These are phyloP conservation scores for Daldinia sp. DNA, from an alignment of 2,329 filamentous ascomycete genomes.

Conservation along the genomic window DNA sequence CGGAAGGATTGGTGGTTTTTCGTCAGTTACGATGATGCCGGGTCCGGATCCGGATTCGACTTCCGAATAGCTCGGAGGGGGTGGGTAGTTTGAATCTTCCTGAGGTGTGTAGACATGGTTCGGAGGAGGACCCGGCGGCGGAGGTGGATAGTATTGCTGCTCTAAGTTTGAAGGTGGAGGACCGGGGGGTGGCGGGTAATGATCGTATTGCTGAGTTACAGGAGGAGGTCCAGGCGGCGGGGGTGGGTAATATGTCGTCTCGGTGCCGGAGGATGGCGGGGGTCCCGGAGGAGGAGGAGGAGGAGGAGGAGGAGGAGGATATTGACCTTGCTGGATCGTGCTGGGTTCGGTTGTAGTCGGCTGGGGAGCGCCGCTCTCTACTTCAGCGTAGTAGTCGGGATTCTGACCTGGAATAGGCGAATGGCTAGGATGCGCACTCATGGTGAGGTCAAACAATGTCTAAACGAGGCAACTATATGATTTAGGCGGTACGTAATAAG, in stretches of 20 bases:
- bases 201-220: constrained; percentile 14
- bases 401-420: constrained; percentile 26
- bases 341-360: constrained; percentile 7
- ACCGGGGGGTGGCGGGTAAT: constrained; percentile 29
- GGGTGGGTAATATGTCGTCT: constrained; percentile 27
- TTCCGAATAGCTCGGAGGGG: constrained; percentile 34
- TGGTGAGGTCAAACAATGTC: not conserved
- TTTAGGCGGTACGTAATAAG: too few species aligned
- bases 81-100: not conserved
- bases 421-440: constrained; percentile 31
- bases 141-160: constrained; percentile 30
- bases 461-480: not conserved
- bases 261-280: constrained; percentile 10
- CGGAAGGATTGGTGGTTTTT: constrained; percentile 33
- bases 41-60: constrained; percentile 11
- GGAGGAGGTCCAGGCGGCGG: constrained; percentile 35
- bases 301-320: constrained; percentile 16
- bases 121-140: constrained; percentile 23
- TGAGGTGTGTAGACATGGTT: not conserved
- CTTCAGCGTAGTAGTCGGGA: constrained; percentile 30
- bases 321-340: constrained; percentile 10
- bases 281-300: constrained; percentile 12
- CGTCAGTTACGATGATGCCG: constrained; percentile 18
- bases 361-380: constrained; percentile 27
- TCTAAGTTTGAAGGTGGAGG: constrained; percentile 22